A percentile compares a stretch with the other conserved stretches of the same genome.
Conservation (phyloP, 2,329 filamentous ascomycete genomes). For the Cercospora citrullina region DNA sequence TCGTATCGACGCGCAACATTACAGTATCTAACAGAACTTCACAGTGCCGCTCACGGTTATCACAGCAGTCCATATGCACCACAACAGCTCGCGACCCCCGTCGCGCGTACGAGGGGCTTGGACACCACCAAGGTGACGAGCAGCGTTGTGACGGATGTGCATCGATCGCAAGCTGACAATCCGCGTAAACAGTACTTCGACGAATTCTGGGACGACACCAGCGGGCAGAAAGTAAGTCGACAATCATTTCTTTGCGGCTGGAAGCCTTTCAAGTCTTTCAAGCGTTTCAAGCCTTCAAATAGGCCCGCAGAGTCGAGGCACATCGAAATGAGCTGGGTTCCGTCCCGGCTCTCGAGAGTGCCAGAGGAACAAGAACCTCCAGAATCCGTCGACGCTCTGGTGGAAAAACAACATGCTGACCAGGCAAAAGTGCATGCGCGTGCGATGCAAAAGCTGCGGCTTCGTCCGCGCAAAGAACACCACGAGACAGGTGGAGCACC, state of each 20-base stretch:
- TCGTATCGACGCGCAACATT: neutral
- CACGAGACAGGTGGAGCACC: slow-evolving; percentile 53
- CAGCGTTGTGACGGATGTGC: neutral
- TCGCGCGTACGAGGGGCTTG: slow-evolving; percentile 28
- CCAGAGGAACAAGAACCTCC: neutral
- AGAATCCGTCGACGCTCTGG: neutral
- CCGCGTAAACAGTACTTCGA: slow-evolving; percentile 28
- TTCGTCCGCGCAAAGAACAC: slow-evolving; percentile 54
- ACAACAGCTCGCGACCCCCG: slow-evolving; percentile 23
- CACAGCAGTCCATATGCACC: slow-evolving; percentile 22
- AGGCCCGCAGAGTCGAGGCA: neutral
- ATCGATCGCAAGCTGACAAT: neutral
- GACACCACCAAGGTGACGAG: slow-evolving; percentile 27
- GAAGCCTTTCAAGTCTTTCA: neutral
- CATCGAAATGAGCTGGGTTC: neutral
- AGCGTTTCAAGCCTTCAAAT: neutral
- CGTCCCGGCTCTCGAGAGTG: neutral
- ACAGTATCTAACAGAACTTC: slow-evolving; percentile 8
- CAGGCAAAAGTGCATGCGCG: slow-evolving; percentile 47
- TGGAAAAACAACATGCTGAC: slow-evolving; percentile 7
- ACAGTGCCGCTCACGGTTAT: slow-evolving; percentile 16
- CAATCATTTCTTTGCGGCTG: neutral
- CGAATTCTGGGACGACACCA: slow-evolving; percentile 36
- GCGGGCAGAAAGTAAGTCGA: slow-evolving; percentile 33
- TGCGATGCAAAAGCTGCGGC: slow-evolving; percentile 52